phyloP scores from a whole-genome alignment of 805 yeast species.

The Saccharomycodes ludwigii region DNA sequence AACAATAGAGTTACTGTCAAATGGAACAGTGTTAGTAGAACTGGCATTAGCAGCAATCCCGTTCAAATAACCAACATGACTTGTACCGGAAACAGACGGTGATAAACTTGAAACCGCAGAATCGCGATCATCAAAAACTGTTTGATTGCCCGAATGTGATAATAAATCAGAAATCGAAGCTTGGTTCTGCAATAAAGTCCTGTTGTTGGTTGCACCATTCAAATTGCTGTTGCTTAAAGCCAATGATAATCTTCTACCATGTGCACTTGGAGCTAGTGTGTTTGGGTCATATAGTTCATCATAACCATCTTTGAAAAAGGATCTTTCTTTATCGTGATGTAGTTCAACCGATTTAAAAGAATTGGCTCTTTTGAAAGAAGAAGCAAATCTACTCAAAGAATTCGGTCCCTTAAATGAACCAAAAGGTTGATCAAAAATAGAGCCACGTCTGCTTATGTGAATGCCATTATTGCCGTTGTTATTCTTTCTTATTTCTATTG shows the following conservation, averaged over 20 bases:
- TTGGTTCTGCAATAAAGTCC: constrained; percentile 14
- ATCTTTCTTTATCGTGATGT: constrained; percentile 31
- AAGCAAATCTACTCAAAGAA: constrained; percentile 67
- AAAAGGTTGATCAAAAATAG: constrained; percentile 32
- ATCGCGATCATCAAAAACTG: constrained; percentile 1
- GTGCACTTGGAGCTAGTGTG: constrained; percentile 49
- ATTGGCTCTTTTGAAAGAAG: constrained; percentile 70
- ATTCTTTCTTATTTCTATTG: constrained; percentile 1
- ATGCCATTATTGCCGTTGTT: constrained; percentile 5
- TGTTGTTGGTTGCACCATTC: constrained; percentile 19
- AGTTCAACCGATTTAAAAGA: constrained; percentile 48
- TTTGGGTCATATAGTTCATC: constrained; percentile 62
- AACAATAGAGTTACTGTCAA: constrained; percentile 31
- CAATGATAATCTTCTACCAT: constrained; percentile 54
- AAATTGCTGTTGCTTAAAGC: constrained; percentile 25
- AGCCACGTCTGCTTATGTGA: constrained; percentile 20
- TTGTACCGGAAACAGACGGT: too few relatives aligned
- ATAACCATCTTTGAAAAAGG: constrained; percentile 45
- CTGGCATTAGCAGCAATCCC: constrained; percentile 12
- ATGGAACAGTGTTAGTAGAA: constrained; percentile 23
- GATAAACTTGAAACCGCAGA: too few relatives aligned
- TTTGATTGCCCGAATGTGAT: constrained; percentile 1
- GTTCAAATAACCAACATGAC: too few relatives aligned
- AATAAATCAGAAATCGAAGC: constrained; percentile 7
- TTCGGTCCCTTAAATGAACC: constrained; percentile 55